Percentiles rank a stretch among this genome's conserved stretches.
These are phyloP conservation scores for Erodium texanum DNA, from an alignment of 441 rosid species.

Conservation along the genomic window DNA sequence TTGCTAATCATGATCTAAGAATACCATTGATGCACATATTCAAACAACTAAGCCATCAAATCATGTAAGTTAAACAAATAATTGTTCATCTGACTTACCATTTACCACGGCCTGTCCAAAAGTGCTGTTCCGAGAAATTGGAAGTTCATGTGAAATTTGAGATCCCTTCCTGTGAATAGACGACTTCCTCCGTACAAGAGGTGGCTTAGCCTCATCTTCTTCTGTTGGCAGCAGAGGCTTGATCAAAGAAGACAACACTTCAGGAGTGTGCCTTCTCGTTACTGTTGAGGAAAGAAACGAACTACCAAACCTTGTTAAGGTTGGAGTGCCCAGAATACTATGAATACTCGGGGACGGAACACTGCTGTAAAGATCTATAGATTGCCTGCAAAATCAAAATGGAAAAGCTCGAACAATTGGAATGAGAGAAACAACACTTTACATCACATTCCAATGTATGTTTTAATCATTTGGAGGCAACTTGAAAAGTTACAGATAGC, in stretches of 20 bases:
- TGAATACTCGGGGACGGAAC: conserved; percentile 56
- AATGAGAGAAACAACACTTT: not conserved
- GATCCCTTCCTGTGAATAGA: conserved; percentile 29
- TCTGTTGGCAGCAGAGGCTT: conserved; percentile 45
- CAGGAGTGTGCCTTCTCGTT: conserved; percentile 58
- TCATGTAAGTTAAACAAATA: conserved; percentile 5
- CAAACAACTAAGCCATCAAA: conserved; percentile 5
- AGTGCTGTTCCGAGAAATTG: conserved; percentile 51
- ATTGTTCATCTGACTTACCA: conserved; percentile 38
- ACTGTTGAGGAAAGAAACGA: conserved; percentile 56
- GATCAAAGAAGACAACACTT: conserved; percentile 34
- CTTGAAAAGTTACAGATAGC: no score
- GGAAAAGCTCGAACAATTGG: not conserved
- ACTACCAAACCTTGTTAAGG: conserved; percentile 52
- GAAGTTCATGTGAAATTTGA: conserved; percentile 42
- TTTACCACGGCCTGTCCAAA: conserved; percentile 74
- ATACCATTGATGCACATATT: not conserved
- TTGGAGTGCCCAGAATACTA: conserved; percentile 47
- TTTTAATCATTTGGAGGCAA: no score
- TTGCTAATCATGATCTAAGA: not conserved
- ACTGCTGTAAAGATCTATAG: conserved; percentile 67
- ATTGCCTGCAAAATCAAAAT: conserved; percentile 42
- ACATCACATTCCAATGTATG: no score
- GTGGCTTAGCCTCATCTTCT: conserved; percentile 37
- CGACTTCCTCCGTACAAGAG: conserved; percentile 35